Base-by-base conservation (phyloP, 139 green algal genomes). In the Tetradesmus lagerheimii region DNA sequence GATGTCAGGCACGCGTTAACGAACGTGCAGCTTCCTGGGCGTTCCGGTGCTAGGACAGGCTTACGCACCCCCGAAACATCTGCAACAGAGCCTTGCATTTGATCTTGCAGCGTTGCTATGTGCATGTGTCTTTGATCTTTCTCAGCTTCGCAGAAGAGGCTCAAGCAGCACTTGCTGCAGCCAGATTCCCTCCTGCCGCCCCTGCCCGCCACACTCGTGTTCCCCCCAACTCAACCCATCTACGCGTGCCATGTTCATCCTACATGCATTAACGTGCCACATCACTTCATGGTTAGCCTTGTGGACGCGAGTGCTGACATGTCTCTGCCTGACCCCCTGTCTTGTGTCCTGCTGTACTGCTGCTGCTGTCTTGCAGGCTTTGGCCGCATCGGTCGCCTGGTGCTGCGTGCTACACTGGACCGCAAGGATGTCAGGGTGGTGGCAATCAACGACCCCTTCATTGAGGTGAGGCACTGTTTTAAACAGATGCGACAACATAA, bases 381-480 rank as follows among this genome's bases (percentile, higher is more conserved):
- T 90, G 97, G 97, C 39, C 95, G 97, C 80, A 99, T 99, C 80
- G 97, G 62, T 14, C 84, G 90, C 89, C 90, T 96, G 75, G 95
- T 98, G 25, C 89, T 95, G 90, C 93, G 96, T 62, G 92, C 94
- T 29, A 93, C 92, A 0, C 89, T 98, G 38, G 76, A 93, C 43
- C 93, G 96, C 37, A 89, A 95, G 29, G 96, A 99, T 88, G 91
- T 99, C 27, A 95, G 98, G 94, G 94, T 98, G 18, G 85, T 83
- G 25, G 85, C 64, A 80, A 35, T 98, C 86, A 99, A 99, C 88
- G 97, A 98, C 84, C 96, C 96, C 27, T 99, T 99, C 92, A 96
- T 98, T 74, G 92, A 78, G 67, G 67, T 79, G 92, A 39, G 67
- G 29, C 67, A 18, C n/a, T 78, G n/a, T 1, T 8, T 4, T 5